These are phyloP conservation scores for Solanum gandarillasii DNA, from an alignment of 257 asterid genomes.

Conservation along the genomic window DNA sequence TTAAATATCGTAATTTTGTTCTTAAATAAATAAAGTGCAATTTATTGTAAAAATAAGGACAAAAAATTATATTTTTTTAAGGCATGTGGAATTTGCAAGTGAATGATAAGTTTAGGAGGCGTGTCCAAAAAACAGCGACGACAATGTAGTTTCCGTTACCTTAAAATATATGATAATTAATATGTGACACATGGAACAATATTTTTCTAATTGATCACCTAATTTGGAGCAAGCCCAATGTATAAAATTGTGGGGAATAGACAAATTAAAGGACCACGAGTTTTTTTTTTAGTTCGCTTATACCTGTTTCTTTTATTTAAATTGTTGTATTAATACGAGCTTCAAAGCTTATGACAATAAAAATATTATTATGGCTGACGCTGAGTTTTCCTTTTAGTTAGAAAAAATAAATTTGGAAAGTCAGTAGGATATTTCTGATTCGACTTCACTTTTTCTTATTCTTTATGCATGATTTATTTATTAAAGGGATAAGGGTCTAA, in stretches of 20 bases:
- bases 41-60: not conserved
- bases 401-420: not conserved
- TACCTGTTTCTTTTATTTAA: not conserved
- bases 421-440: not conserved
- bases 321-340: not conserved
- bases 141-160: too few relatives aligned
- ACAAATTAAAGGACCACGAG: not conserved
- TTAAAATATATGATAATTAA: not conserved
- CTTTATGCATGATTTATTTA: not conserved
- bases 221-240: not conserved
- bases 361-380: not conserved
- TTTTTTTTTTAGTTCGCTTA: not conserved
- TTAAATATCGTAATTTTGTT: not conserved
- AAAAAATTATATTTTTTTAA: not conserved
- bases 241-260: not conserved
- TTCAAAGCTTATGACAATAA: not conserved
- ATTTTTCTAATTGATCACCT: not conserved
- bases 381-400: not conserved
- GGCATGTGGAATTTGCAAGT: too few relatives aligned
- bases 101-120: too few relatives aligned
- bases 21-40: not conserved
- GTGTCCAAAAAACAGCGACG: fast-evolving
- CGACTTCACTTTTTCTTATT: not conserved
- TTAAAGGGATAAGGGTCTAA: not conserved
- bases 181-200: not conserved